Evolutionary conservation across 192 early-diverging fungal species (phyloP).

Genomic region (Jimgerdemannia flammicorona): DNA sequence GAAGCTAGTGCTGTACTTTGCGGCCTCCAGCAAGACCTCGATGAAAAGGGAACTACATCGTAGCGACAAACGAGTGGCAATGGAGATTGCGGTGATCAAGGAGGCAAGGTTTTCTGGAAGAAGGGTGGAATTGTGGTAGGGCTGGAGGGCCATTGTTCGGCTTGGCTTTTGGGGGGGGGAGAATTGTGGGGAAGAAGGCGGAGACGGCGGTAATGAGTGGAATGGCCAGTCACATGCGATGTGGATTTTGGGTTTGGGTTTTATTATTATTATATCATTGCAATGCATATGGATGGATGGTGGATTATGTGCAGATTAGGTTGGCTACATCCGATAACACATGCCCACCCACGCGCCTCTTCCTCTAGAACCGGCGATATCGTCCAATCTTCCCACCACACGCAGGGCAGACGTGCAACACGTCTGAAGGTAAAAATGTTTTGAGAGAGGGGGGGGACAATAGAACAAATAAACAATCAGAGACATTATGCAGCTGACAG

Average conservation of each 20-base stretch:
- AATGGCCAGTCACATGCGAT: not conserved
- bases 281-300: too few relatives aligned
- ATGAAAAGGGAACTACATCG: constrained; percentile 53
- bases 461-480: not conserved
- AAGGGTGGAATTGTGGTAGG: constrained; percentile 37
- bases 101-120: constrained; percentile 54
- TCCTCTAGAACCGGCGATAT: not conserved
- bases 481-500: too few relatives aligned
- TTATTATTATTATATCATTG: too few relatives aligned
- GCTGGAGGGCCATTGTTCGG: constrained; percentile 16
- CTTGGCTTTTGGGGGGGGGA: too few relatives aligned
- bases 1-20: constrained; percentile 56
- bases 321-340: not conserved
- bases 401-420: not conserved
- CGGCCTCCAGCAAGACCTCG: constrained; percentile 57
- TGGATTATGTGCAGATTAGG: too few relatives aligned
- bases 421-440: not conserved
- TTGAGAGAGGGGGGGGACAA: not conserved
- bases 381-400: not conserved
- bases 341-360: too few relatives aligned
- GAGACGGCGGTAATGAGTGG: not conserved
- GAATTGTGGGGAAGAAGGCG: not conserved
- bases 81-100: constrained; percentile 55
- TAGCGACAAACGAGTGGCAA: constrained; percentile 56
- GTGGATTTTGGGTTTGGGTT: too few relatives aligned